Conservation (phyloP, 768 basidiomycete genomes). For the Suillus hirtellus region DNA sequence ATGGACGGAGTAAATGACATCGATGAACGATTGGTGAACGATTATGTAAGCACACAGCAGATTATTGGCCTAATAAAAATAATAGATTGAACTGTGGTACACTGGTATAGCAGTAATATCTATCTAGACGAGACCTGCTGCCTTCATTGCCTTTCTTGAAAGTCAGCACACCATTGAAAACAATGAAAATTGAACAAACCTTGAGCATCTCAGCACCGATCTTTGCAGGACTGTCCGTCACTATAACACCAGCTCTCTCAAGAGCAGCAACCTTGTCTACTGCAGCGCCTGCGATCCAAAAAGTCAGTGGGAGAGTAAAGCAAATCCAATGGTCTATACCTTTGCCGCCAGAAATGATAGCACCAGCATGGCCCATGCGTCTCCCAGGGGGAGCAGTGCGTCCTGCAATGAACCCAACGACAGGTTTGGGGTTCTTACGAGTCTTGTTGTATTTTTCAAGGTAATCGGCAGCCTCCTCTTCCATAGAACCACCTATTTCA, state of each 20-base stretch:
- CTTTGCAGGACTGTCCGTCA: constrained; percentile 94
- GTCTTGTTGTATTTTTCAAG: constrained; percentile 92
- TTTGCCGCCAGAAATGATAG: constrained; percentile 97
- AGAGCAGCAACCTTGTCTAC: constrained; percentile 91
- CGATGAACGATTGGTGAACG: constrained; percentile 15
- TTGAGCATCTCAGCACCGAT: constrained; percentile 90
- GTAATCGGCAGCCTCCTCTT: constrained; percentile 98
- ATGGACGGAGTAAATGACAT: constrained; percentile 46
- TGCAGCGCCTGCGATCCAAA: constrained; percentile 64
- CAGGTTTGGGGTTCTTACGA: constrained; percentile 83
- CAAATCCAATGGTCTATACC: constrained; percentile 44
- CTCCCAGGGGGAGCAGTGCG: constrained; percentile 96
- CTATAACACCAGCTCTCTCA: constrained; percentile 88
- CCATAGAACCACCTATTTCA: constrained; percentile 99
- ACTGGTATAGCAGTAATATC: constrained; percentile 17
- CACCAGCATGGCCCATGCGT: constrained; percentile 98
- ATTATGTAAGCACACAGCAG: constrained; percentile 39
- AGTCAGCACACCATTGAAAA: constrained; percentile 15
- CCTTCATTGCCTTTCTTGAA: constrained; percentile 67
- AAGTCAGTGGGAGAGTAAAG: not conserved
- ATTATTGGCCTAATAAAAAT: constrained; percentile 2
- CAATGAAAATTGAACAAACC: constrained; percentile 43
- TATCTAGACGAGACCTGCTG: constrained; percentile 65
- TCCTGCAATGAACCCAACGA: constrained; percentile 97
- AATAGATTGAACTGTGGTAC: not conserved